Base-by-base conservation (phyloP, 2,329 filamentous ascomycete species). In the Colletotrichum endophyticum region DNA sequence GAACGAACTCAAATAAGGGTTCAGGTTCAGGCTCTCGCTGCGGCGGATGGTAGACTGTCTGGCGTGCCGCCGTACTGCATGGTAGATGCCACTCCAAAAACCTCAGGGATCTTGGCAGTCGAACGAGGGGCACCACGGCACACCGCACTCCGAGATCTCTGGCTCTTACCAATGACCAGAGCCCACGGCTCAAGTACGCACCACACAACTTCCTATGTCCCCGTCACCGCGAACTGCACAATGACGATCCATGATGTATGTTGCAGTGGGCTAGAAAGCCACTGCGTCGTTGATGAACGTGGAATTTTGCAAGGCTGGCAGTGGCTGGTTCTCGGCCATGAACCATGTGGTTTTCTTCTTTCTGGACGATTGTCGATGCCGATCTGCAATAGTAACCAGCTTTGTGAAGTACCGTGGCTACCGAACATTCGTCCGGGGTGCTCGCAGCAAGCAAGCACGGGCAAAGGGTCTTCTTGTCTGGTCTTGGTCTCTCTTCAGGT, bases 201-300 rank as follows among this genome's bases (percentile, higher is more conserved):
- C 57, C 30, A 62, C 32, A 30, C 16, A 22, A 9, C 44, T 49
- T 12, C 19, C 44, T 13, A 53, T 69, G 39, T 34, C 15, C 59
- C 62, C 53, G 57, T 64, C 59, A 59, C 34, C 32, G 32, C 28
- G 56, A 16, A 71, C 59, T 73, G 72, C 72, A 74, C 67, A 34
- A 71, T 74, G 72, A 74, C 72, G 72, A 57, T 22, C 6, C 32
- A 71, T 74, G 72, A 74, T 74, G 67, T 53, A 49, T 61, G 59
- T 57, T 64, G 72, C 72, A 57, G 39, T 73, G 22, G 28, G 57
- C 39, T 53, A n/a, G n/a, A 28, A 28, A 66, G 63, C 34, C 25
- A 49, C 63, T 66, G 34, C 25, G 63, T 49, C 25, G 63, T 28
- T 27, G 63, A 34, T n/a, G 22, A 15, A 44, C 22, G n/a, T 36